Conservation (phyloP, 768 basidiomycete species). For the Mycena floridula region DNA sequence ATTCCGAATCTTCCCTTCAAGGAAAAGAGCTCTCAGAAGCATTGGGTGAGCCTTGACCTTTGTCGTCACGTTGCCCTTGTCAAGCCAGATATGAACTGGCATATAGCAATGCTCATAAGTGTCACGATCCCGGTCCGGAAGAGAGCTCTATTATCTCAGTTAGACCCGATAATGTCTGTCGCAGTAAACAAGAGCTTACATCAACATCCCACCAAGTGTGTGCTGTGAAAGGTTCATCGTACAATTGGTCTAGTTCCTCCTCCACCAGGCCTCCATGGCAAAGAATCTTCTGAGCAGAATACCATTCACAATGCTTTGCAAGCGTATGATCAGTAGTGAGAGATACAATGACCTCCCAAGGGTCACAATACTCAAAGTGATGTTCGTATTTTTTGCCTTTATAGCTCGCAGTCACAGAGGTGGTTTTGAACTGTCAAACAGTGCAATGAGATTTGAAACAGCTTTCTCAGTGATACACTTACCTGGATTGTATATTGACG, state of each 20-base stretch:
- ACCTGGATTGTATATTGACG: slow-evolving; percentile 6
- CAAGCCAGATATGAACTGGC: too few species aligned
- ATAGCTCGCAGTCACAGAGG: slow-evolving; percentile 3
- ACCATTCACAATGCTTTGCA: slow-evolving; percentile 6
- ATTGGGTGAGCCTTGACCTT: not conserved
- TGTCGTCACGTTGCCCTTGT: too few species aligned
- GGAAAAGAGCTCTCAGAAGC: not conserved
- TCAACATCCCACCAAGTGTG: slow-evolving; percentile 7
- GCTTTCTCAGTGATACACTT: not conserved
- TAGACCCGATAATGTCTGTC: not conserved
- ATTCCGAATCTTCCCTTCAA: too few species aligned
- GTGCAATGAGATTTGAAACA: not conserved
- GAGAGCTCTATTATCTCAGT: not conserved
- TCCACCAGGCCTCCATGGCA: slow-evolving; percentile 5
- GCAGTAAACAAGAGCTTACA: slow-evolving; percentile 1
- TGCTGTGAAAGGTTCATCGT: slow-evolving; percentile 12
- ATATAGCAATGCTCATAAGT: too few species aligned
- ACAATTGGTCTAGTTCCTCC: slow-evolving; percentile 2
- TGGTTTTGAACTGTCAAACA: slow-evolving; percentile 7
- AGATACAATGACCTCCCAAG: slow-evolving; percentile 12
- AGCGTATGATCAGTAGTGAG: slow-evolving; percentile 8
- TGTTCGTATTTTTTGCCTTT: slow-evolving; percentile 7
- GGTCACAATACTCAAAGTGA: slow-evolving; percentile 11
- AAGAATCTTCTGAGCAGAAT: slow-evolving; percentile 8
- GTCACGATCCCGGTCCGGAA: slow-evolving; percentile 1